Conservation (phyloP, 1,284 basidiomycete genomes). For the Irpex rosettiformis region DNA sequence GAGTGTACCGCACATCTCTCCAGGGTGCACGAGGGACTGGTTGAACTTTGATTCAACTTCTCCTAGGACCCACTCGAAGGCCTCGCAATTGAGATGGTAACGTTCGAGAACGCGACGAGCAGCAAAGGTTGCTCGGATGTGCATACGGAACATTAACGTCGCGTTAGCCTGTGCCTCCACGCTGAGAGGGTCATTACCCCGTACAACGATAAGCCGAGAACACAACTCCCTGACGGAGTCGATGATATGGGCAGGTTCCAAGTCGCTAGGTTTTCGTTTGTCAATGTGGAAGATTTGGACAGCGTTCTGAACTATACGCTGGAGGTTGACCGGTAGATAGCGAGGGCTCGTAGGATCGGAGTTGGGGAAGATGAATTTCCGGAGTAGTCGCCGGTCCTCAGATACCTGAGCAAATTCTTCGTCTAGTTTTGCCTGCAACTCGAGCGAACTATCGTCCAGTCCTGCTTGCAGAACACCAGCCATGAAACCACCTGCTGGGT, state of each 20-base stretch:
- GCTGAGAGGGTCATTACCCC: slow-evolving; percentile 79
- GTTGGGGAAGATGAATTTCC: slow-evolving; percentile 83
- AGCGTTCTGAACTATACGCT: slow-evolving; percentile 94
- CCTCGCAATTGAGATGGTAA: slow-evolving; percentile 83
- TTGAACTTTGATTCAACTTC: slow-evolving; percentile 97
- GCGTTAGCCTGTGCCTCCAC: slow-evolving; percentile 85
- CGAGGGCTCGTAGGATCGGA: slow-evolving; percentile 71
- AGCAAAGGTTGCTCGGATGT: slow-evolving; percentile 86
- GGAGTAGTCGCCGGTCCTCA: slow-evolving; percentile 75
- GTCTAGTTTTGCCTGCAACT: slow-evolving; percentile 88
- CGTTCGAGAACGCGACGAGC: slow-evolving; percentile 82
- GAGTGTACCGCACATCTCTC: slow-evolving; percentile 99
- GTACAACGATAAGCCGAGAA: slow-evolving; percentile 78
- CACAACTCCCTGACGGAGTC: slow-evolving; percentile 72
- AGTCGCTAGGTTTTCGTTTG: slow-evolving; percentile 87
- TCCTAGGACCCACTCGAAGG: slow-evolving; percentile 97
- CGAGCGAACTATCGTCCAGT: slow-evolving; percentile 86
- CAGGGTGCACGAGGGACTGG: slow-evolving; percentile 86
- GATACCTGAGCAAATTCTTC: slow-evolving; percentile 81
- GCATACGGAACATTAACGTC: slow-evolving; percentile 91
- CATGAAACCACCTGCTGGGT: slow-evolving; percentile 72
- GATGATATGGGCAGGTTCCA: slow-evolving; percentile 87
- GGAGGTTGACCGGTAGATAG: slow-evolving; percentile 90
- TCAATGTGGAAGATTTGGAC: slow-evolving; percentile 98
- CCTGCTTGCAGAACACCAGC: slow-evolving; percentile 89